Evolutionary conservation across 106 monocot genomes (phyloP).

Genomic region (Hemerocallis citrina): DNA sequence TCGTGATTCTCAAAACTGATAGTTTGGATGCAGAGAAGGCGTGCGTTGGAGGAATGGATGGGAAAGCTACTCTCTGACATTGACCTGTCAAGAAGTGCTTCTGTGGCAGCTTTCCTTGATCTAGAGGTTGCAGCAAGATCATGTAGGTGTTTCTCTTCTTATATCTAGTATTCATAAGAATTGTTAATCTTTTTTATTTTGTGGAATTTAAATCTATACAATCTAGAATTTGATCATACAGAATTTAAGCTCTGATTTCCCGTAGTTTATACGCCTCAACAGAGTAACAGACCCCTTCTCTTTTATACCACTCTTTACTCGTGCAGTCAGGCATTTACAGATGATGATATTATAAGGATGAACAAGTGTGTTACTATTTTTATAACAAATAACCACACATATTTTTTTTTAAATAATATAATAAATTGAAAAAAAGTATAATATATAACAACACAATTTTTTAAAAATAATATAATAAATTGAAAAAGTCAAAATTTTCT

Average conservation of each 20-base stretch:
- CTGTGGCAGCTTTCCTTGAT: constrained; percentile 89
- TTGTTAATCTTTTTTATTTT: not conserved
- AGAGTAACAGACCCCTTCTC: no score
- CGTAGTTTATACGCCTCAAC: not conserved
- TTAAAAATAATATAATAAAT: no score
- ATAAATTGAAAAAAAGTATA: no score
- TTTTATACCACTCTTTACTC: no score
- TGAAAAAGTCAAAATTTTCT: no score
- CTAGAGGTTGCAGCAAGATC: constrained; percentile 93
- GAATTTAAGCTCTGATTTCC: not conserved
- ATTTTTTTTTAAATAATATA: no score
- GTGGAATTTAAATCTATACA: not conserved
- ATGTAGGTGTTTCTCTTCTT: constrained; percentile 47
- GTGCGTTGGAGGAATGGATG: constrained; percentile 92
- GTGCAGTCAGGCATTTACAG: no score
- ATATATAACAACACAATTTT: no score
- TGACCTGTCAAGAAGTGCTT: constrained; percentile 86
- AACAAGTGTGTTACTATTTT: no score
- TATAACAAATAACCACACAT: no score
- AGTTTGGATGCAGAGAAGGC: constrained; percentile 70
- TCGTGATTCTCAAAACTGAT: constrained; percentile 28
- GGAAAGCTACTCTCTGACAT: constrained; percentile 85
- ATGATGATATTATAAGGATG: no score
- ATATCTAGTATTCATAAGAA: not conserved
- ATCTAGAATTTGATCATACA: not conserved